Percentiles rank a stretch among this genome's conserved stretches.
phyloP scores from a whole-genome alignment of 192 early-diverging fungal genomes.

The Entomortierella lignicola region DNA sequence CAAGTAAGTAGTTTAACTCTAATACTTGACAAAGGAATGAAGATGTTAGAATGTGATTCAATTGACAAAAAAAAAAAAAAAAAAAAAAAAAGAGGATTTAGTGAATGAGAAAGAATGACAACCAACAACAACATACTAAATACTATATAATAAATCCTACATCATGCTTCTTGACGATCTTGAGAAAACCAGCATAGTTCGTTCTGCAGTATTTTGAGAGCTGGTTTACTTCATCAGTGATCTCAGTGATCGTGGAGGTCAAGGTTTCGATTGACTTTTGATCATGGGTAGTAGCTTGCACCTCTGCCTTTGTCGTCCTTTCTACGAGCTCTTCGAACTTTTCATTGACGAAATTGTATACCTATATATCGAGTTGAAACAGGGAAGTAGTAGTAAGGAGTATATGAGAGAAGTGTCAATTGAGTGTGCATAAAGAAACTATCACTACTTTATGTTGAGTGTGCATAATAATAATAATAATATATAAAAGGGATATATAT shows the following conservation, averaged over 20 bases:
- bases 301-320: slow-evolving; percentile 73
- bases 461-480: no score
- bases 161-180: slow-evolving; percentile 99
- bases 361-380: slow-evolving; percentile 53
- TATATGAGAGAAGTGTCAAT: not conserved
- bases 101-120: no score
- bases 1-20: not conserved
- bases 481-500: no score
- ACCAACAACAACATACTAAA: no score
- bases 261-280: slow-evolving; percentile 65
- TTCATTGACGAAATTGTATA: slow-evolving; percentile 76
- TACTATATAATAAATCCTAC: no score
- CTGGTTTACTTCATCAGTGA: slow-evolving; percentile 83
- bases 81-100: not conserved
- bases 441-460: no score
- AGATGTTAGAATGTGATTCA: not conserved
- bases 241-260: slow-evolving; percentile 74
- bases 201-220: slow-evolving; percentile 79
- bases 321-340: slow-evolving; percentile 81
- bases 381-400: not conserved
- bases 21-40: not conserved
- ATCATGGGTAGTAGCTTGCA: slow-evolving; percentile 59
- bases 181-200: slow-evolving; percentile 87
- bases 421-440: no score
- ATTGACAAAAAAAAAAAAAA: not conserved